phyloP scores from a whole-genome alignment of 176 grass and related monocot genomes.

The Hyparrhenia diplandra region DNA sequence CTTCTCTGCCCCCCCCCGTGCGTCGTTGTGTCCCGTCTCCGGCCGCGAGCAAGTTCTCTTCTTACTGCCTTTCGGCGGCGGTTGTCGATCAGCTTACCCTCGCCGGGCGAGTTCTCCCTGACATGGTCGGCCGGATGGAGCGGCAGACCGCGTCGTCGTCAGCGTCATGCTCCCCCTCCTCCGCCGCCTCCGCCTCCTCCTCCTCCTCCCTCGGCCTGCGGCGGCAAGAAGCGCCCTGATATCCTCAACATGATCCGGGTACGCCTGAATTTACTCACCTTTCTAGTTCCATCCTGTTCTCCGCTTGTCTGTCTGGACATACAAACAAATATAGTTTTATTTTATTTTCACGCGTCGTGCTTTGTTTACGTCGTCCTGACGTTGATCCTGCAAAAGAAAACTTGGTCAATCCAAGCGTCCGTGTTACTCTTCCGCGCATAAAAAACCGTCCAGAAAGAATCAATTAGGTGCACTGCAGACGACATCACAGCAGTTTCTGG shows the following conservation, averaged over 20 bases:
- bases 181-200: neutral
- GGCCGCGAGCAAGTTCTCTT: neutral
- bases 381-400: neutral
- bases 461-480: neutral
- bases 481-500: neutral
- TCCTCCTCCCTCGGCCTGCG: slow-evolving; percentile 21
- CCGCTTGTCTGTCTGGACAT: neutral
- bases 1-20: neutral
- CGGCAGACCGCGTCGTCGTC: slow-evolving; percentile 44
- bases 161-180: slow-evolving; percentile 36
- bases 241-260: slow-evolving; percentile 59
- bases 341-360: neutral
- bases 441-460: neutral
- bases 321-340: neutral
- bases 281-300: too few species aligned
- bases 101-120: slow-evolving; percentile 4
- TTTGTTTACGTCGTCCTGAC: neutral
- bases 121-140: slow-evolving; percentile 57
- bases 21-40: neutral
- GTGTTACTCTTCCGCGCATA: neutral
- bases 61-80: neutral
- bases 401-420: neutral
- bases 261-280: neutral
- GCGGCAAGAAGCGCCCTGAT: slow-evolving; percentile 42
- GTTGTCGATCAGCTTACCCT: neutral